Evolutionary conservation across 2,329 filamentous ascomycete species (phyloP), one percentile per base, ranked within the genome.

Genomic region (Phyllosticta paracitricarpa): DNA sequence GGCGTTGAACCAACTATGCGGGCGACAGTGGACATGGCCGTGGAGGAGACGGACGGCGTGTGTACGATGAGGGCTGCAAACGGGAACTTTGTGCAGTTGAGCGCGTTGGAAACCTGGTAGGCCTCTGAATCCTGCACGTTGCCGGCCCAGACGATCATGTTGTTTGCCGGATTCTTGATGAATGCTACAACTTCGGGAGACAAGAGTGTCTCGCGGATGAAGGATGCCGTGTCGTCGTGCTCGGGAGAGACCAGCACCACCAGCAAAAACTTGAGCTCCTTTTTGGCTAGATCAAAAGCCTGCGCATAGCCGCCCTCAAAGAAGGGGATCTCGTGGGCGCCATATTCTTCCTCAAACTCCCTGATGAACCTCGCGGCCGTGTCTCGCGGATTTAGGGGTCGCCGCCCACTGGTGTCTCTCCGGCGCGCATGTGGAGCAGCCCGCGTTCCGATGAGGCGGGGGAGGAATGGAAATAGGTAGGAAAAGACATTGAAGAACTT

Each of bases 271-370:
- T 95, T 95, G 61, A 97, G 81, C 40, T 97, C 91, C 66, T 86
- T 87, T 78, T 97, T 97, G 5, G 93, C 91, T 48, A 87, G 77
- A 70, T 99, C 94, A 64, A 96, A 84, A 0, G 92, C 91, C 75
- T 96, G 89, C 4, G 95, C 92, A 70, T 97, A 94, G 4, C 93
- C 91, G 58, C 88, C 89, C 70, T 97, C 92, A 66, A 88, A 86
- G 73, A 95, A 96, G 0, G 88, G 86, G 4, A 97, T 76, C 4
- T 79, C 79, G 56, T 85, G 83, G 19, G 80, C 76, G 0, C 91
- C 91, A 70, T 97, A 94, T 68, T 96, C 90, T 75, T 99, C 94
- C 68, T 96, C 91, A 66, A 99, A 96, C 68, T 97, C 92, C 8
- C 93, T 84, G 69, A 90, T 89, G 73, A 97, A 96, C 33, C 94